These are phyloP conservation scores for Pichia cabralensis DNA, from an alignment of 805 yeast genomes.

Conservation along the genomic window DNA sequence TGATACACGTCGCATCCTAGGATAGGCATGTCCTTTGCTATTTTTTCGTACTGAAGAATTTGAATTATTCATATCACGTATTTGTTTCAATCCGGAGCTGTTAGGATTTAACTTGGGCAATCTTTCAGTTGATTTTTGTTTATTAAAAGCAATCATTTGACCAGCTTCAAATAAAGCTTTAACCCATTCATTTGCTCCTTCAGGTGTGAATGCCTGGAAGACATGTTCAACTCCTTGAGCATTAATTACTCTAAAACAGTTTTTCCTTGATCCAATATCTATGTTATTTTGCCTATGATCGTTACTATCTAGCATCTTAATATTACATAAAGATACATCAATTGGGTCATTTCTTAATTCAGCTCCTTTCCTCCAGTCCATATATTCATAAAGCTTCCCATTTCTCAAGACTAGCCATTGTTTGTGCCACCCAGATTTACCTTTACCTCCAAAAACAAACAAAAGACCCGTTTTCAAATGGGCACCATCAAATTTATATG, in stretches of 20 bases:
- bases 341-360: slow-evolving; percentile 56
- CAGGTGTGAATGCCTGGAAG: slow-evolving; percentile 64
- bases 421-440: slow-evolving; percentile 74
- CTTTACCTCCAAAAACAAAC: slow-evolving; percentile 50
- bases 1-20: slow-evolving; percentile 23
- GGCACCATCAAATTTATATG: slow-evolving; percentile 1
- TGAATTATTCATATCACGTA: too few species aligned
- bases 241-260: slow-evolving; percentile 70
- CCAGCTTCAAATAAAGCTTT: slow-evolving; percentile 49
- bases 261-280: slow-evolving; percentile 33
- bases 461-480: slow-evolving; percentile 35
- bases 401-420: slow-evolving; percentile 72
- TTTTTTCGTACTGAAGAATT: background rate
- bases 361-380: slow-evolving; percentile 70
- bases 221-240: slow-evolving; percentile 55
- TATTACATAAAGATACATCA: slow-evolving; percentile 58
- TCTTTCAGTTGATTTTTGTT: background rate
- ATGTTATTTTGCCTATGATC: slow-evolving; percentile 36
- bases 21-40: too few species aligned
- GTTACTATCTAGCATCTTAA: slow-evolving; percentile 31
- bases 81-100: too few species aligned
- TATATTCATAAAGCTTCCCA: slow-evolving; percentile 61
- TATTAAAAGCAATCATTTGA: slow-evolving; percentile 21
- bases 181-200: slow-evolving; percentile 64
- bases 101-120: too few species aligned